Percentiles rank a stretch among this genome's conserved stretches.
phyloP scores from a whole-genome alignment of 306 rosid genomes.

The Inga oerstediana region DNA sequence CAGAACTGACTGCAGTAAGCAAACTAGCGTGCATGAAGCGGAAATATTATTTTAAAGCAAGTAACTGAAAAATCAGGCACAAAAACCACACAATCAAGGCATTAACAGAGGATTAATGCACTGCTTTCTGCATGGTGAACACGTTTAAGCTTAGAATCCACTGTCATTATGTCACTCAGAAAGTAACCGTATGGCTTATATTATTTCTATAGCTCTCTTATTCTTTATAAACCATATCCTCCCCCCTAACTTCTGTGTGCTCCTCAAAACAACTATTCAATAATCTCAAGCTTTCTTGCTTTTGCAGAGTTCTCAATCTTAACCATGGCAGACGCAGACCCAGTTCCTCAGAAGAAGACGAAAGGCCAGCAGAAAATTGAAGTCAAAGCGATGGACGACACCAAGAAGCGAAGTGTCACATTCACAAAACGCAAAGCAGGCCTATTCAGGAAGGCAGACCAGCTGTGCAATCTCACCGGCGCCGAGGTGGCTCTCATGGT shows the following conservation, averaged over 20 bases:
- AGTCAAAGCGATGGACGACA: background rate
- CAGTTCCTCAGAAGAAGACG: background rate
- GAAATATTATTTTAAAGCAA: background rate
- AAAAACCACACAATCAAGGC: background rate
- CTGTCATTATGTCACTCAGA: background rate
- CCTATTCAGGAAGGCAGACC: background rate
- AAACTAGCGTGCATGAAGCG: background rate
- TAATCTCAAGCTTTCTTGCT: background rate
- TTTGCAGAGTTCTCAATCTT: background rate
- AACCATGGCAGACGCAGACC: background rate
- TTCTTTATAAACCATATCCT: background rate
- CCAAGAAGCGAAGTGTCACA: background rate
- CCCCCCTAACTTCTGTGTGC: background rate
- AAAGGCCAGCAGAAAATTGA: background rate
- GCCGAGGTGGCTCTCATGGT: background rate
- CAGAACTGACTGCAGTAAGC: background rate
- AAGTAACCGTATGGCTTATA: background rate
- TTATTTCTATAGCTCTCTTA: background rate
- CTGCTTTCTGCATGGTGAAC: background rate
- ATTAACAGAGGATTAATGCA: background rate
- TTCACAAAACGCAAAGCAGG: slow-evolving; percentile 8
- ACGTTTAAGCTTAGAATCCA: background rate
- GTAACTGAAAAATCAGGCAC: background rate
- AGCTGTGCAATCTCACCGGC: background rate
- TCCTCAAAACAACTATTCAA: background rate